A percentile compares a stretch with the other conserved stretches of the same genome.
Conservation (phyloP, 179 eudicot genomes). For the Carnegiea gigantea region DNA sequence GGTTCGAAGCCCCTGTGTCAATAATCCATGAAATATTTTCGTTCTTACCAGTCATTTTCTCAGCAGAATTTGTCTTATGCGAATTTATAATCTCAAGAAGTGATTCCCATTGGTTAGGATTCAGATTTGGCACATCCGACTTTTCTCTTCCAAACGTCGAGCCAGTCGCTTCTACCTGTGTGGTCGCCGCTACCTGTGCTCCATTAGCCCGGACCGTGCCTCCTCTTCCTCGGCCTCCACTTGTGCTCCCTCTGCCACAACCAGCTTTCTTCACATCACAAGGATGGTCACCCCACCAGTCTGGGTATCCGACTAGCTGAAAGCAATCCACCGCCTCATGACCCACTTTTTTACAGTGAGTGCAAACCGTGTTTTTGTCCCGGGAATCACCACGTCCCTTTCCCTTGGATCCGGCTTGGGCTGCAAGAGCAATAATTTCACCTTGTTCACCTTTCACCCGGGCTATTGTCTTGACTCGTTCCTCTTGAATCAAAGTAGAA, state of each 20-base stretch:
- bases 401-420: background rate
- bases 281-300: background rate
- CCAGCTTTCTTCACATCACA: background rate
- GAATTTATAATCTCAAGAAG: background rate
- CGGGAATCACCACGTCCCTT: background rate
- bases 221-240: background rate
- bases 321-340: background rate
- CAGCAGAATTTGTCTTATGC: background rate
- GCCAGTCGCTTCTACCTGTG: too few species aligned
- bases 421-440: background rate
- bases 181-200: too few species aligned
- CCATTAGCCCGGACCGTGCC: background rate
- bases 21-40: background rate
- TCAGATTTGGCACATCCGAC: background rate
- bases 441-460: background rate
- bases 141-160: too few species aligned
- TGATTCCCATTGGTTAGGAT: background rate
- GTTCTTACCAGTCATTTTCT: background rate
- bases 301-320: background rate
- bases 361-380: background rate
- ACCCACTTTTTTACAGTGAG: background rate
- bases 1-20: background rate
- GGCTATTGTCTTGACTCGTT: background rate
- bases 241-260: background rate
- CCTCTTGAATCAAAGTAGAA: slow-evolving; percentile 4